phyloP scores from a whole-genome alignment of 2,329 filamentous ascomycete genomes.

The Bertia moriformis region DNA sequence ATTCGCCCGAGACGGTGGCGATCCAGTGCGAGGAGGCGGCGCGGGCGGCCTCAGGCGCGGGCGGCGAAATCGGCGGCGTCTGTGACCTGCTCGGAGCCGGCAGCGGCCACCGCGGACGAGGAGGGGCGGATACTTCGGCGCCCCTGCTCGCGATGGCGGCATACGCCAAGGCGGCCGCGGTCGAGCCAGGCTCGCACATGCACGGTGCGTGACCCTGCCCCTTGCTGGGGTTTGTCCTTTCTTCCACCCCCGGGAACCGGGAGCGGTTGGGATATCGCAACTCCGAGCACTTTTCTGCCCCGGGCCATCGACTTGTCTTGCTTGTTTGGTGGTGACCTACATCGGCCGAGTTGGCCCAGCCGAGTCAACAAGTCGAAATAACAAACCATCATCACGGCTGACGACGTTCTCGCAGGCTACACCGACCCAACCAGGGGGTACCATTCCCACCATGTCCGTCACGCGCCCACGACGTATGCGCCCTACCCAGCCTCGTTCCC shows the following conservation, averaged over 20 bases:
- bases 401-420: neutral
- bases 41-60: neutral
- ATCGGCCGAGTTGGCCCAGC: too few species aligned
- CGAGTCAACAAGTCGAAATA: too few species aligned
- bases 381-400: too few species aligned
- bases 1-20: constrained; percentile 40
- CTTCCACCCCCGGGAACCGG: too few species aligned
- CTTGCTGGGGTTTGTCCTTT: neutral
- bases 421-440: neutral
- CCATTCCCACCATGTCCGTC: too few species aligned
- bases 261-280: too few species aligned
- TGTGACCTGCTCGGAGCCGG: too few species aligned
- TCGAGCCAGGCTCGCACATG: constrained; percentile 55
- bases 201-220: constrained; percentile 51
- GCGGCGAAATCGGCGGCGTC: neutral
- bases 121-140: constrained; percentile 41
- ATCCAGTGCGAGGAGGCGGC: constrained; percentile 40
- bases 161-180: constrained; percentile 68
- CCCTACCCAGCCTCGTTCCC: neutral
- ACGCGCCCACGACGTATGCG: neutral
- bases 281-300: too few species aligned
- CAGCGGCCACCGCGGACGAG: constrained; percentile 35
- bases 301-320: too few species aligned
- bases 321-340: too few species aligned
- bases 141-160: constrained; percentile 63